These are phyloP conservation scores for Diaporthe australafricana DNA, from an alignment of 2,329 filamentous ascomycete genomes.

Conservation along the genomic window DNA sequence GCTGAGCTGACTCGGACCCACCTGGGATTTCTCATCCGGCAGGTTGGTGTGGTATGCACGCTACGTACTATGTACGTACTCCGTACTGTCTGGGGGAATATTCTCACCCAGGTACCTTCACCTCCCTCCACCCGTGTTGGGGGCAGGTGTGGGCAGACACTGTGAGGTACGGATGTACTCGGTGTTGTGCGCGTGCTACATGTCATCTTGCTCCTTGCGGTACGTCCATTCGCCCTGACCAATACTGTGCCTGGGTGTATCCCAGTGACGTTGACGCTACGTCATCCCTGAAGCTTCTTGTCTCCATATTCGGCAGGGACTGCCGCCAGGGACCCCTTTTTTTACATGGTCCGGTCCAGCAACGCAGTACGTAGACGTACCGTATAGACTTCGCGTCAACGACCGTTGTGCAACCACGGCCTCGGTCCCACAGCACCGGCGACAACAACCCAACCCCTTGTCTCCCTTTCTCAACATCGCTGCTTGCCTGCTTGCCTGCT, in stretches of 20 bases:
- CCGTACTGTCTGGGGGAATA: neutral
- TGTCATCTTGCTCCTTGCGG: constrained; percentile 3
- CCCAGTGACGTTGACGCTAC: constrained; percentile 15
- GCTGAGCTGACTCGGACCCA: constrained; percentile 16
- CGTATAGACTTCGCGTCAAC: constrained; percentile 10
- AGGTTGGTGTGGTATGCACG: too few species aligned
- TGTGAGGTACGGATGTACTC: constrained; percentile 16
- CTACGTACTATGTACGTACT: too few species aligned
- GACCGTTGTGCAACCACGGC: constrained; percentile 22
- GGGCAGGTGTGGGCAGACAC: neutral
- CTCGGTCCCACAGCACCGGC: constrained; percentile 16
- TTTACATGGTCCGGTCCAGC: constrained; percentile 13
- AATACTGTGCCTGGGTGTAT: constrained; percentile 6
- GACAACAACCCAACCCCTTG: constrained; percentile 8
- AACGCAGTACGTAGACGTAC: neutral
- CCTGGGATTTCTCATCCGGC: neutral
- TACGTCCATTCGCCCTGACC: neutral
- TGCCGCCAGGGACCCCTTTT: constrained; percentile 28
- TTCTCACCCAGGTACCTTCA: neutral
- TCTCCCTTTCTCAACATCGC: neutral
- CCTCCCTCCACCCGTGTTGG: neutral
- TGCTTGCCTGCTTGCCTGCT: neutral
- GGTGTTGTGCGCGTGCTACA: neutral
- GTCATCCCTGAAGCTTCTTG: constrained; percentile 19
- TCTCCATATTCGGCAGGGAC: constrained; percentile 26